A percentile compares a stretch with the other conserved stretches of the same genome.
Conservation (phyloP, 305 asterid genomes). For the Solanum hybrid region DNA sequence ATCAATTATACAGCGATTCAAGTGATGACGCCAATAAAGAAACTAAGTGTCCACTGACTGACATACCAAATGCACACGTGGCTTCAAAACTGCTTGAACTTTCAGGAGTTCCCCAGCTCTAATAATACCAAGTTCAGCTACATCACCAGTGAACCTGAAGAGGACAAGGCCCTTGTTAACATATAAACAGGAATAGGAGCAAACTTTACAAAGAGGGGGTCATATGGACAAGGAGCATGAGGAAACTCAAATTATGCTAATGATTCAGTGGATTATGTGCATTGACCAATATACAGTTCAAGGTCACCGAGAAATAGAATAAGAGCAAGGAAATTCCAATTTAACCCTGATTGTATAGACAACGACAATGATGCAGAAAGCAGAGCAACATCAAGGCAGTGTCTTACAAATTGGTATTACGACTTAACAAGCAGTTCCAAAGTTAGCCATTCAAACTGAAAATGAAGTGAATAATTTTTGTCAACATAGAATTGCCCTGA, state of each 20-base stretch:
- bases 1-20: slow-evolving; percentile 9
- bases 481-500: neutral
- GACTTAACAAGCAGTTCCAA: slow-evolving; percentile 1
- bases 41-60: slow-evolving; percentile 9
- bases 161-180: neutral
- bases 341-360: neutral
- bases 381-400: neutral
- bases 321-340: neutral
- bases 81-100: slow-evolving; percentile 60
- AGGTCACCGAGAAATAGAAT: neutral
- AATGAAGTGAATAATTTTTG: slow-evolving; percentile 2
- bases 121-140: slow-evolving; percentile 81
- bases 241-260: neutral
- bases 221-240: neutral
- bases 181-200: neutral
- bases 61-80: slow-evolving; percentile 77
- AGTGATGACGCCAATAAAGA: slow-evolving; percentile 1
- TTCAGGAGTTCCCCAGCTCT: slow-evolving; percentile 61
- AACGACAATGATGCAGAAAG: neutral
- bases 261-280: neutral
- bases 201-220: neutral
- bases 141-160: slow-evolving; percentile 78
- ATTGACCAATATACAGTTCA: neutral
- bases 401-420: neutral
- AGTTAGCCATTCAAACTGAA: slow-evolving; percentile 5